Conservation (phyloP, 2,329 filamentous ascomycete species). For the Alternaria tenuissima region DNA sequence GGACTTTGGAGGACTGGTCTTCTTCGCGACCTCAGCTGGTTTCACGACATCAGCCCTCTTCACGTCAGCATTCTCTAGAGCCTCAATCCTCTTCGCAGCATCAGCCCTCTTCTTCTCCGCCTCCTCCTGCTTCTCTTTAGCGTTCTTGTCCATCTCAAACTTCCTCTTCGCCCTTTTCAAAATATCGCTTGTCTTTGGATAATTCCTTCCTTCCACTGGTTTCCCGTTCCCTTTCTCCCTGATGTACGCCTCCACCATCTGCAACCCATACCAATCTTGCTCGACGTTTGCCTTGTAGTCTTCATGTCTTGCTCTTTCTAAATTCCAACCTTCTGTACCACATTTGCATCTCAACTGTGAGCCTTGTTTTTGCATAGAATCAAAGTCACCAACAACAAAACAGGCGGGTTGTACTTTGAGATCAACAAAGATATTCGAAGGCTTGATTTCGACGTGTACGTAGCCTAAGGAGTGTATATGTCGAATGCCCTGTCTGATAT, state of each 20-base stretch:
- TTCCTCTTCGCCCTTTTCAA: neutral
- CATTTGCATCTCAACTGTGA: neutral
- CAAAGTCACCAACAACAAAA: neutral
- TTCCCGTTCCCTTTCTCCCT: neutral
- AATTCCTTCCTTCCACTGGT: neutral
- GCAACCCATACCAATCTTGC: slow-evolving; percentile 9
- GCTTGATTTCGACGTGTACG: slow-evolving; percentile 9
- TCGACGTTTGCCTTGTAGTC: neutral
- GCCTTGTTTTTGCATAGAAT: neutral
- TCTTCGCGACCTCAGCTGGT: neutral
- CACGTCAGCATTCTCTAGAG: neutral
- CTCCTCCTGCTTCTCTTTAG: no score
- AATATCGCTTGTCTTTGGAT: neutral
- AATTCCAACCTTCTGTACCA: neutral
- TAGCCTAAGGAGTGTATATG: slow-evolving; percentile 16
- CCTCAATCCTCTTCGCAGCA: no score
- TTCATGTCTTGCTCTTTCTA: neutral
- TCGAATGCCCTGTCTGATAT: slow-evolving; percentile 1
- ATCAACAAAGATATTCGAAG: slow-evolving; percentile 16
- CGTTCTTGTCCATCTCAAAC: no score
- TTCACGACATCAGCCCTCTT: neutral
- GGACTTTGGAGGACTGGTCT: neutral
- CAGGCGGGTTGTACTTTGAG: neutral
- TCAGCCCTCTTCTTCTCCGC: no score
- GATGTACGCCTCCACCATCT: slow-evolving; percentile 6